Conservation (phyloP, 2,329 filamentous ascomycete genomes). For the Pseudogymnoascus sp. region DNA sequence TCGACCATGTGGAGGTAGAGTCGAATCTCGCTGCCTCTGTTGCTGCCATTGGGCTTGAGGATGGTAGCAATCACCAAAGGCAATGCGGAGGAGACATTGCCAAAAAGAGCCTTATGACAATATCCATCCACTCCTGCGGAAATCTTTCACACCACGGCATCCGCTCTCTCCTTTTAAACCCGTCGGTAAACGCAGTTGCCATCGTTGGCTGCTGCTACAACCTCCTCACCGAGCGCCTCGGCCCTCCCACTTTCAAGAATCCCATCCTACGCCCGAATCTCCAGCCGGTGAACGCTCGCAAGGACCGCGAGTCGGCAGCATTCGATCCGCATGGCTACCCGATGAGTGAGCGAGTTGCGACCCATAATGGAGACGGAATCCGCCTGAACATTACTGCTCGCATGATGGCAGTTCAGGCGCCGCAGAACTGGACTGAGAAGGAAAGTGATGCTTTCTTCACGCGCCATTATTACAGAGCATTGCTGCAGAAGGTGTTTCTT, state of each 20-base stretch:
- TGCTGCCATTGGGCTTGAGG: background rate
- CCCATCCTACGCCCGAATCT: conserved; percentile 65
- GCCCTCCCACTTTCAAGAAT: conserved; percentile 79
- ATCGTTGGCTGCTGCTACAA: conserved; percentile 99
- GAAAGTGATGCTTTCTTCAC: conserved; percentile 88
- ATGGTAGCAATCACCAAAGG: conserved; percentile 13
- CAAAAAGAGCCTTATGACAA: conserved; percentile 59
- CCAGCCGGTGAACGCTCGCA: conserved; percentile 60
- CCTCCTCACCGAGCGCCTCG: conserved; percentile 81
- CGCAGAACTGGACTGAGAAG: conserved; percentile 76
- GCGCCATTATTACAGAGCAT: conserved; percentile 83
- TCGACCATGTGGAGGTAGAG: conserved; percentile 39
- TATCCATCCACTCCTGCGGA: conserved; percentile 94
- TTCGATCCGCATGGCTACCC: conserved; percentile 89
- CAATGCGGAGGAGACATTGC: conserved; percentile 18
- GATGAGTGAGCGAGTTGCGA: conserved; percentile 68
- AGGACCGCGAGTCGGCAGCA: conserved; percentile 60
- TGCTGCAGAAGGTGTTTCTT: conserved; percentile 86
- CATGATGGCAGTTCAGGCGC: conserved; percentile 97
- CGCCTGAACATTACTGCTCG: conserved; percentile 90
- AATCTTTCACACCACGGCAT: conserved; percentile 96
- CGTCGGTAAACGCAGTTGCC: conserved; percentile 78
- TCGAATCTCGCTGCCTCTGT: background rate
- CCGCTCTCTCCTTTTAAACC: conserved; percentile 76
- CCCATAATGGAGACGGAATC: conserved; percentile 54